Percentiles rank a stretch among this genome's conserved stretches.
Evolutionary conservation across 345 rosid species (phyloP).

Genomic region (Chamaenerion angustifolium): DNA sequence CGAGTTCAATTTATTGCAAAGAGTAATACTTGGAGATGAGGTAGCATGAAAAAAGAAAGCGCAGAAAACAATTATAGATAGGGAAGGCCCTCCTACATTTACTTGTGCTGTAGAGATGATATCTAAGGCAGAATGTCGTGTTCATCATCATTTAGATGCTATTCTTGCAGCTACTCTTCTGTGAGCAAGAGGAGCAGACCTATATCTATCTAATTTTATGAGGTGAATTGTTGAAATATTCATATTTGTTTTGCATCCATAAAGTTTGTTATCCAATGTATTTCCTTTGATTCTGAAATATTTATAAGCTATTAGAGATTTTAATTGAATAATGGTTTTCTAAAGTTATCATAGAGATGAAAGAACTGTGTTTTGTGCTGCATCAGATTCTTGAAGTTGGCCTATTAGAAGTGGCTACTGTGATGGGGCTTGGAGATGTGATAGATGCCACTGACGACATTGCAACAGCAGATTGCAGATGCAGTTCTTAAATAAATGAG

Average conservation of each 20-base stretch:
- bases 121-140: constrained; percentile 66
- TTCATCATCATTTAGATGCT: constrained; percentile 75
- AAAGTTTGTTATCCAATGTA: too few relatives aligned
- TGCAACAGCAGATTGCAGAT: constrained; percentile 67
- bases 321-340: too few relatives aligned
- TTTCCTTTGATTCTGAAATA: too few relatives aligned
- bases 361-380: constrained; percentile 1
- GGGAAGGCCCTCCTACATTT: constrained; percentile 81
- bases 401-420: constrained; percentile 68
- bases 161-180: constrained; percentile 90
- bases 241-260: neutral
- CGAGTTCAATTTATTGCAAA: constrained; percentile 24
- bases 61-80: constrained; percentile 90
- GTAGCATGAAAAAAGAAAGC: constrained; percentile 89
- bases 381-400: constrained; percentile 69
- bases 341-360: too few relatives aligned
- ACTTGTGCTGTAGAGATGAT: constrained; percentile 86
- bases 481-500: constrained; percentile 59
- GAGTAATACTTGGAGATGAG: constrained; percentile 96
- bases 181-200: constrained; percentile 35
- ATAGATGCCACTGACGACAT: constrained; percentile 71
- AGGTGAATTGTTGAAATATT: constrained; percentile 30
- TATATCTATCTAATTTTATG: constrained; percentile 52
- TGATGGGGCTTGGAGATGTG: constrained; percentile 73
- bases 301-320: too few relatives aligned